These are phyloP conservation scores for Yamadazyma akitaensis DNA, from an alignment of 805 yeast species.

Conservation along the genomic window DNA sequence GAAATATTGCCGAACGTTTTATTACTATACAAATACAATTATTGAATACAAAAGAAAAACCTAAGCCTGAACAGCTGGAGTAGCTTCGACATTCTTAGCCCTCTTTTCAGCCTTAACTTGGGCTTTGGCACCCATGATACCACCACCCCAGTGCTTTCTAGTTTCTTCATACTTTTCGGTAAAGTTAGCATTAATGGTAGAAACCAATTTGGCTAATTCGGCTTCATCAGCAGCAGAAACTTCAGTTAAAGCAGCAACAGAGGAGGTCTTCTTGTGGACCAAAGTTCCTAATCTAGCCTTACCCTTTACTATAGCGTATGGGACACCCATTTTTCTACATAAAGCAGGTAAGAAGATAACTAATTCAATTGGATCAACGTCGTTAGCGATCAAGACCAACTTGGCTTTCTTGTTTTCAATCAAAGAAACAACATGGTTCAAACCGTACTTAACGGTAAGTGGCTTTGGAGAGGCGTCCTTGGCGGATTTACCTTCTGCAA, in stretches of 20 bases:
- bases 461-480: constrained; percentile 97
- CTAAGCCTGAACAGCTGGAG: constrained; percentile 9
- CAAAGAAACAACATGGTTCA: constrained; percentile 97
- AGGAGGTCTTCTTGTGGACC: constrained; percentile 95
- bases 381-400: constrained; percentile 96
- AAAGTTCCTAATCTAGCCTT: constrained; percentile 86
- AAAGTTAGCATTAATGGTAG: constrained; percentile 93
- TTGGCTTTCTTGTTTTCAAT: constrained; percentile 98
- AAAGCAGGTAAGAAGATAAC: constrained; percentile 97
- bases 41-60: not conserved
- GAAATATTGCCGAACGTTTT: too few relatives aligned
- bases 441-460: constrained; percentile 95
- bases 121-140: constrained; percentile 94
- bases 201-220: constrained; percentile 86
- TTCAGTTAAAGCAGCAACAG: constrained; percentile 96
- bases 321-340: constrained; percentile 99
- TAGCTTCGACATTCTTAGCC: constrained; percentile 52
- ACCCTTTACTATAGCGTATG: constrained; percentile 85
- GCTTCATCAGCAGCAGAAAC: constrained; percentile 93
- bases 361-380: constrained; percentile 98
- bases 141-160: constrained; percentile 99
- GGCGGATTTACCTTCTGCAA: constrained; percentile 96
- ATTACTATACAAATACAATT: constrained; percentile 8
- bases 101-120: constrained; percentile 78
- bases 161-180: constrained; percentile 89